Base-by-base conservation (phyloP, 805 yeast genomes). In the Tetrapisispora phaffii region DNA sequence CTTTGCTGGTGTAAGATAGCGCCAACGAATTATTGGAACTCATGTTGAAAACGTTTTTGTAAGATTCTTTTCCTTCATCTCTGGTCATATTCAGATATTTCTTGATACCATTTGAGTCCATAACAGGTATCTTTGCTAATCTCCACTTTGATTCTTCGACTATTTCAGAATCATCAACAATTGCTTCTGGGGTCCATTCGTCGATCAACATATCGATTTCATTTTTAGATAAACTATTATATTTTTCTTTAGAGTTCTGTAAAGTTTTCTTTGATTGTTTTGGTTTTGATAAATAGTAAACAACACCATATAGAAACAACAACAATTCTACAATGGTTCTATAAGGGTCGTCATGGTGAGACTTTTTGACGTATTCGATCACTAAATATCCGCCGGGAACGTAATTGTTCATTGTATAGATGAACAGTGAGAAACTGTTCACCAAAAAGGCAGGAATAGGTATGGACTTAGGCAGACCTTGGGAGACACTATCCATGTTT, bases 301-400 rank as follows among this genome's bases (percentile, higher is more conserved):
- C 74, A 48, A 88, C 69, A 3, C 96, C 97, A 63, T 89, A 84
- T 13, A 88, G 60, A 29, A 88, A 76, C 54, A 93, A 71, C 16
- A 80, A 70, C 32, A 84, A 63, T 66, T 93, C 98, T 44, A 93
- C 71, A 7, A 86, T 58, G 0, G 97, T 85, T 56, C 98, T 77
- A 48, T 87, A 74, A 1, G 98, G 98, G 63, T 93, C 98, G 65
- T 93, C 79, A 62, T 87, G 88, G 62, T 89, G 89, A 2, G 97
- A 87, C 12, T 88, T 80, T 51, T 73, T 74, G 57, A 93, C 81
- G 64, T 93, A 93, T 46, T 88, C 67, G 28, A 82, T 67, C 6
- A 81, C 58, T 45, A 45, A 49, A 10, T 45, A 46, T 24, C 63
- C 64, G n/a, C 64, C 63, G 10, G 66, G 66, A 19, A 60, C 32